Percentiles rank a stretch among this genome's conserved stretches.
Conservation (phyloP, 495 filamentous ascomycete genomes). For the Penicillium lagena region DNA sequence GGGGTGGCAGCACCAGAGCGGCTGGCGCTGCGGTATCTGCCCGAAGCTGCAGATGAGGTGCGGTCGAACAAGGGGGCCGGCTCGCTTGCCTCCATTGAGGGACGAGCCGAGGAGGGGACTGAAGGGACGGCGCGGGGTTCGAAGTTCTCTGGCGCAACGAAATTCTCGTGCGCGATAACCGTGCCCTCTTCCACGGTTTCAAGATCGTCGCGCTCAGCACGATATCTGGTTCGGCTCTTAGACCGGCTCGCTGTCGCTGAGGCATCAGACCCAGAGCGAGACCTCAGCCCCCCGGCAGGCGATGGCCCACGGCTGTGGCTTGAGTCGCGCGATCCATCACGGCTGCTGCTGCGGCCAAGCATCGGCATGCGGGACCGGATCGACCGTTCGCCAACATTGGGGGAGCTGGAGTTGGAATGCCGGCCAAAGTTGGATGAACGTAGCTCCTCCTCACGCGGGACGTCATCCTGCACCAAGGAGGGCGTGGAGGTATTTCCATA, state of each 20-base stretch:
- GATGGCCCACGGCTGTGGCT: conserved; percentile 34
- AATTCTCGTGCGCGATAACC: conserved; percentile 21
- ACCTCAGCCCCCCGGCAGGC: conserved; percentile 3
- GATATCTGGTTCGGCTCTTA: conserved; percentile 46
- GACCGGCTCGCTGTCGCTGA: conserved; percentile 37
- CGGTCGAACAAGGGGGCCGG: conserved; percentile 24
- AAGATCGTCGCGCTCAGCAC: conserved; percentile 37
- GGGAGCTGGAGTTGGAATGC: conserved; percentile 37
- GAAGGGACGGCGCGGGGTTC: conserved; percentile 22
- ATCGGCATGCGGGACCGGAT: conserved; percentile 27
- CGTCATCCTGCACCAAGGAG: conserved; percentile 35
- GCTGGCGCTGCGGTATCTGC: conserved; percentile 43
- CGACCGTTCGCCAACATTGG: conserved; percentile 30
- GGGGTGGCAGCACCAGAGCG: conserved; percentile 26
- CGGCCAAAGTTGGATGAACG: conserved; percentile 28
- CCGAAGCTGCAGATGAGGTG: conserved; percentile 34
- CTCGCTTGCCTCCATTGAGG: conserved; percentile 32
- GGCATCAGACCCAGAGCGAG: conserved; percentile 55
- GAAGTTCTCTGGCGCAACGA: conserved; percentile 17
- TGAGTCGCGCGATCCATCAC: conserved; percentile 35
- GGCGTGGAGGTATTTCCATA: conserved; percentile 51
- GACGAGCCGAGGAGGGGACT: conserved; percentile 29
- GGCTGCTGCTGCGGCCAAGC: conserved; percentile 25
- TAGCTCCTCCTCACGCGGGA: conserved; percentile 39
- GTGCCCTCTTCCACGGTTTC: conserved; percentile 30